phyloP scores from a whole-genome alignment of 2,329 filamentous ascomycete species.

The Phoma sp. region DNA sequence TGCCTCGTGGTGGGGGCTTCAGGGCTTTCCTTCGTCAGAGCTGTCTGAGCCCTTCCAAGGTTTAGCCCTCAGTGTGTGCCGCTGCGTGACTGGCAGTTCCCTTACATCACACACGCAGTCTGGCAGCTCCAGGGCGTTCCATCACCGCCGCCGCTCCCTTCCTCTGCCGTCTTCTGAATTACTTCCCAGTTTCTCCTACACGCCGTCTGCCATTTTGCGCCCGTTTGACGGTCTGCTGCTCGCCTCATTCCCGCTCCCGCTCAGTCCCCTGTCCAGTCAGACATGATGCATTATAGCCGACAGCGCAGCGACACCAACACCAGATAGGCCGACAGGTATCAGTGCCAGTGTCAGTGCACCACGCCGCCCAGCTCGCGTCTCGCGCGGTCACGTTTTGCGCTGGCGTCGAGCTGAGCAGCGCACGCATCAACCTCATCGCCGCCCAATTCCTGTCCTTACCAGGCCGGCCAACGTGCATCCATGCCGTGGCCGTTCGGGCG shows the following conservation, averaged over 20 bases:
- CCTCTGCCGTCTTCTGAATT: slow-evolving; percentile 13
- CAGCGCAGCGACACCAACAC: slow-evolving; percentile 20
- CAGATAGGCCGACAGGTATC: slow-evolving; percentile 15
- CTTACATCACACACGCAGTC: slow-evolving; percentile 21
- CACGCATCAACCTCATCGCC: slow-evolving; percentile 4
- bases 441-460: neutral
- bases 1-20: slow-evolving; percentile 22
- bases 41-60: slow-evolving; percentile 24
- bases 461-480: slow-evolving; percentile 17
- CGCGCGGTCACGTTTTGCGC: slow-evolving; percentile 31
- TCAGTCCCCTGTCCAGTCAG: slow-evolving; percentile 17
- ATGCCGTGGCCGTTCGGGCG: slow-evolving; percentile 89
- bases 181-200: slow-evolving; percentile 12
- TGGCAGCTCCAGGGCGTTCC: slow-evolving; percentile 13
- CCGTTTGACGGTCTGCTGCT: slow-evolving; percentile 5
- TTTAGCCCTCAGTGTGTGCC: slow-evolving; percentile 5
- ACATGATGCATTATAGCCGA: slow-evolving; percentile 29
- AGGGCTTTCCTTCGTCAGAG: slow-evolving; percentile 19
- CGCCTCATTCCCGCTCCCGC: slow-evolving; percentile 10
- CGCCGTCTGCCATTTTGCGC: slow-evolving; percentile 9
- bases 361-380: slow-evolving; percentile 22
- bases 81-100: slow-evolving; percentile 15
- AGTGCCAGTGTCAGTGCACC: slow-evolving; percentile 5
- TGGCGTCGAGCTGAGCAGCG: slow-evolving; percentile 15
- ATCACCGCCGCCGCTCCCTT: slow-evolving; percentile 13